Conservation (phyloP, 768 basidiomycete genomes). For the Phanerochaete sordida region DNA sequence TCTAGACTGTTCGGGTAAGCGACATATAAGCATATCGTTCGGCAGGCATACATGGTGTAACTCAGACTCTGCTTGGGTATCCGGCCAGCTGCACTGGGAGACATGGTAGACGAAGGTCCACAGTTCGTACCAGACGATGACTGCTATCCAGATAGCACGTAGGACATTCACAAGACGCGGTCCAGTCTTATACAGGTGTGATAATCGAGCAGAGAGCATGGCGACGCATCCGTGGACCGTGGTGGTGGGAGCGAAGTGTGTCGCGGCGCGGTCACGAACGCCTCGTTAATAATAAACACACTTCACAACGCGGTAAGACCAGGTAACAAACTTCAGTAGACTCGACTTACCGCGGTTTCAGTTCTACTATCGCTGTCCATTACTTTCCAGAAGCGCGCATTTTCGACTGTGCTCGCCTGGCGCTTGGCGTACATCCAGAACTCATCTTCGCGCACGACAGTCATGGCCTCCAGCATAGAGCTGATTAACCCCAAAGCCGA, state of each 20-base stretch:
- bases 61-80: constrained; percentile 24
- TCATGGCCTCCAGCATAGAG: constrained; percentile 69
- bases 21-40: background rate
- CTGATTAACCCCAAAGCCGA: constrained; percentile 97
- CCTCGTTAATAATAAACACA: no score
- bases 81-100: constrained; percentile 60
- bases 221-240: background rate
- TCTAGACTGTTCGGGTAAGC: background rate
- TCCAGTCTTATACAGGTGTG: background rate
- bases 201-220: constrained; percentile 5
- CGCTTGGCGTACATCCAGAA: background rate
- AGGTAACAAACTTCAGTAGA: no score
- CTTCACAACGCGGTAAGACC: no score
- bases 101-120: constrained; percentile 49
- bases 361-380: background rate
- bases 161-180: constrained; percentile 39
- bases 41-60: constrained; percentile 8
- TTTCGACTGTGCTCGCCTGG: background rate
- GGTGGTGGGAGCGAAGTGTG: background rate
- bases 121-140: constrained; percentile 71
- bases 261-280: background rate
- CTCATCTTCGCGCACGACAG: constrained; percentile 2
- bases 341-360: no score
- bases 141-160: constrained; percentile 56
- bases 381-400: background rate